Conservation (phyloP, 2,329 filamentous ascomycete species). For the Colletotrichum karsti region DNA sequence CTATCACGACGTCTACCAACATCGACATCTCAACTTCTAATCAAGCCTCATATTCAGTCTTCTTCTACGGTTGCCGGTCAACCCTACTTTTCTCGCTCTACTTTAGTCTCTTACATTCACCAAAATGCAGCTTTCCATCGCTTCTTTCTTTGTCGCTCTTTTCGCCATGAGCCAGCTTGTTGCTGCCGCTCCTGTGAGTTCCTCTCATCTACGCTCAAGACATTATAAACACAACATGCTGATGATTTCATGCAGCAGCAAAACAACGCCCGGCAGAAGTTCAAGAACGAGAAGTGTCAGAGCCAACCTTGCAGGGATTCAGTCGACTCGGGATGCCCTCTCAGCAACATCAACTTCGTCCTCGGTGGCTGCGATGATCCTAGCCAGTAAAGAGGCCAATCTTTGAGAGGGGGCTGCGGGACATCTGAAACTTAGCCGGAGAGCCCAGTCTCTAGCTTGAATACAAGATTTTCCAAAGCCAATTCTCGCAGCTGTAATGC, state of each 20-base stretch:
- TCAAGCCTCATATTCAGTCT: neutral
- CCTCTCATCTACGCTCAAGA: too few relatives aligned
- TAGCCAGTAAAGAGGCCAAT: neutral
- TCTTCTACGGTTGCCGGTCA: conserved; percentile 1
- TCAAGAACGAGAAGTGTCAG: conserved; percentile 9
- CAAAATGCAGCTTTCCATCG: neutral
- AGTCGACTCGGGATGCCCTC: conserved; percentile 4
- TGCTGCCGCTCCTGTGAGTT: neutral
- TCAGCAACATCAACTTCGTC: neutral
- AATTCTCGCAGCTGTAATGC: too few relatives aligned
- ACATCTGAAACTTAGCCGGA: neutral
- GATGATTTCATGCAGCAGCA: neutral
- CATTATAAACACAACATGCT: neutral
- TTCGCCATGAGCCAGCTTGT: neutral
- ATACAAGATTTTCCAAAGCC: neutral
- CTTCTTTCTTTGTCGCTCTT: neutral
- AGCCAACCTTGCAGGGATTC: conserved; percentile 13
- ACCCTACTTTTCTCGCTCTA: neutral
- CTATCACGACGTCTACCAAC: too few relatives aligned
- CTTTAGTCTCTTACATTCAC: too few relatives aligned
- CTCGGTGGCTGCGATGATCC: conserved; percentile 19
- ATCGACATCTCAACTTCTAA: neutral
- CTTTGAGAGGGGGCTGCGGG: neutral
- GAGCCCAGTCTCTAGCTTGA: neutral
- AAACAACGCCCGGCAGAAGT: conserved; percentile 3